Evolutionary conservation across 805 yeast genomes (phyloP).

Genomic region (Nakazawaea wyomingensis): DNA sequence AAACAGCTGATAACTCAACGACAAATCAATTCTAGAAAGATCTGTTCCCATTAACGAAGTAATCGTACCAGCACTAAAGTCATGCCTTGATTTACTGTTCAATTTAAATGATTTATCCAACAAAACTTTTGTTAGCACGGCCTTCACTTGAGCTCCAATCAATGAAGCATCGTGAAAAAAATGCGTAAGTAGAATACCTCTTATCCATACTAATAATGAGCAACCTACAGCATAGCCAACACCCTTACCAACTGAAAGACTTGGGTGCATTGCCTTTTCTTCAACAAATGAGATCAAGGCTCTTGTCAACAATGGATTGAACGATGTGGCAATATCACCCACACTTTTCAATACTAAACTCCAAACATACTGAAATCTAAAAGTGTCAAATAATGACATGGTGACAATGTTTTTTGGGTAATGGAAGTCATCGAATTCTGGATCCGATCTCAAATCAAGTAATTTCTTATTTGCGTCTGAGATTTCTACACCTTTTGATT

Average conservation of each 20-base stretch:
- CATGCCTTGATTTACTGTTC: conserved; percentile 54
- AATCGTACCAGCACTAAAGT: conserved; percentile 64
- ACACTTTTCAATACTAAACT: conserved; percentile 36
- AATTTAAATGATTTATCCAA: conserved; percentile 61
- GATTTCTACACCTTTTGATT: conserved; percentile 22
- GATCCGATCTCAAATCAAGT: conserved; percentile 18
- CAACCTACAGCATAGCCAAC: conserved; percentile 77
- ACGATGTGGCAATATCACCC: conserved; percentile 43
- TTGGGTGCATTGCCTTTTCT: conserved; percentile 36
- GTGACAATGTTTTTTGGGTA: conserved; percentile 22
- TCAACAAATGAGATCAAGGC: conserved; percentile 60
- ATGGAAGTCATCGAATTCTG: conserved; percentile 22
- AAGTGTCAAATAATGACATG: conserved; percentile 42
- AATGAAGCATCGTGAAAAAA: conserved; percentile 54
- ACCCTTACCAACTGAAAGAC: conserved; percentile 50
- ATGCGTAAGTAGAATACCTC: conserved; percentile 51
- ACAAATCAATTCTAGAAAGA: conserved; percentile 71
- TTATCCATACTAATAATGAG: conserved; percentile 45
- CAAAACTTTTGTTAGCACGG: conserved; percentile 63
- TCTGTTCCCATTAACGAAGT: conserved; percentile 81
- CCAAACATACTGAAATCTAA: conserved; percentile 37
- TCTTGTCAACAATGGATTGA: conserved; percentile 64
- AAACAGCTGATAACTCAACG: conserved; percentile 64
- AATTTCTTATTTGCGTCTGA: conserved; percentile 14
- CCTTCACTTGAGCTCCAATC: conserved; percentile 67